These are phyloP conservation scores for Sarocladium brachiariae DNA, from an alignment of 2,329 filamentous ascomycete species.

Conservation along the genomic window DNA sequence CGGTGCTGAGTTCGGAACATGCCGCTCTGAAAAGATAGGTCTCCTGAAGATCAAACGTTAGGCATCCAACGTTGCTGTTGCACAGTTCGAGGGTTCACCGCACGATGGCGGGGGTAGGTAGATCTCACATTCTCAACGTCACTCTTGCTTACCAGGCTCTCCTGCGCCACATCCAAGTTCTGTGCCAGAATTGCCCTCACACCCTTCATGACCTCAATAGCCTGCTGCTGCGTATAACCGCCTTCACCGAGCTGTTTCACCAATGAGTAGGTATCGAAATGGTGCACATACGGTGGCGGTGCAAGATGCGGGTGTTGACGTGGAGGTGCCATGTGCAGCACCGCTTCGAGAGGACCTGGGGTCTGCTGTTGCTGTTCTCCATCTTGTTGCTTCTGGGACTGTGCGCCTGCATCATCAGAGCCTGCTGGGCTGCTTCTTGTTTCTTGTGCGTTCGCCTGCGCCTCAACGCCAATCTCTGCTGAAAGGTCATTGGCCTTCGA, in stretches of 20 bases:
- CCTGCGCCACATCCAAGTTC: conserved; percentile 75
- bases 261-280: conserved; percentile 91
- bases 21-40: conserved; percentile 90
- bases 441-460: background rate
- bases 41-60: too few relatives aligned
- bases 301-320: conserved; percentile 56
- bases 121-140: conserved; percentile 71
- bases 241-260: conserved; percentile 72
- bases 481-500: background rate
- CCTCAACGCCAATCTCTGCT: background rate
- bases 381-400: conserved; percentile 11
- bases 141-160: conserved; percentile 77
- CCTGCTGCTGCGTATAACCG: conserved; percentile 67
- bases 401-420: conserved; percentile 12
- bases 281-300: conserved; percentile 78
- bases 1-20: conserved; percentile 83
- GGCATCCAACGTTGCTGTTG: too few relatives aligned
- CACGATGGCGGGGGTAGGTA: too few relatives aligned
- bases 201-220: conserved; percentile 86
- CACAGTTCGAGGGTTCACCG: too few relatives aligned
- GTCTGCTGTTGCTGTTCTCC: conserved; percentile 12
- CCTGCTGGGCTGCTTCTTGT: background rate
- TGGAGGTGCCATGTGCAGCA: conserved; percentile 36
- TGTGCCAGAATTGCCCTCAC: conserved; percentile 68
- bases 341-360: conserved; percentile 40